Evolutionary conservation across 805 yeast species (phyloP).

Genomic region (Kuraishia borneana): DNA sequence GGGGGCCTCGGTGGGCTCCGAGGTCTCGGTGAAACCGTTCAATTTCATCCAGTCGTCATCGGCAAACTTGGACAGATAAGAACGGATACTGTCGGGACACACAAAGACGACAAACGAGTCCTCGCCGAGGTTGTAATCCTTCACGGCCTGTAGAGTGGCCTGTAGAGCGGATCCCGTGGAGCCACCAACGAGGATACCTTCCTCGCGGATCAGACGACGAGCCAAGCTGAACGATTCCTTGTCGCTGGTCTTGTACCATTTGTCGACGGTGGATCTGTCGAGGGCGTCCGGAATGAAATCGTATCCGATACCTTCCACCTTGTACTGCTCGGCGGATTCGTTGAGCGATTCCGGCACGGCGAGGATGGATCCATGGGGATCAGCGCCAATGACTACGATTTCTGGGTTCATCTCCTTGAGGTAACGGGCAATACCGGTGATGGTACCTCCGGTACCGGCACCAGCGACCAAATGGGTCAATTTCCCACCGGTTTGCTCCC

Average conservation of each 20-base stretch:
- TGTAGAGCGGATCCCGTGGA: constrained; percentile 77
- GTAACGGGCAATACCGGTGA: constrained; percentile 69
- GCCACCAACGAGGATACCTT: constrained; percentile 86
- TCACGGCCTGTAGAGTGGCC: constrained; percentile 62
- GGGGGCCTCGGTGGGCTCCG: constrained; percentile 13
- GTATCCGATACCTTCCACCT: constrained; percentile 88
- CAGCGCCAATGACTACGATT: constrained; percentile 65
- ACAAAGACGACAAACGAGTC: constrained; percentile 69
- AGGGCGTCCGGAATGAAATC: constrained; percentile 81
- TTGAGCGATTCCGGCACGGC: constrained; percentile 72
- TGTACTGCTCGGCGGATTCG: constrained; percentile 43
- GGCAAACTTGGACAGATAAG: constrained; percentile 77
- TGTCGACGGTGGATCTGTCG: constrained; percentile 52
- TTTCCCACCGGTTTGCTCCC: constrained; percentile 67
- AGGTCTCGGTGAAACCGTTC: constrained; percentile 55
- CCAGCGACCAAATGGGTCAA: constrained; percentile 76
- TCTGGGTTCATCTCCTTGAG: constrained; percentile 60
- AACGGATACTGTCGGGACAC: constrained; percentile 80
- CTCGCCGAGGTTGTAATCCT: constrained; percentile 53
- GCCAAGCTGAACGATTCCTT: constrained; percentile 70
- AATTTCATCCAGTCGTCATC: constrained; percentile 87
- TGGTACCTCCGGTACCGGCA: constrained; percentile 93
- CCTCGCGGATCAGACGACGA: constrained; percentile 71
- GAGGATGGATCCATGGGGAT: constrained; percentile 78
- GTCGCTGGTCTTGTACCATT: constrained; percentile 83